Base-by-base conservation (phyloP, 371 early-diverging fungal species). In the Rhizopus arrhizus region DNA sequence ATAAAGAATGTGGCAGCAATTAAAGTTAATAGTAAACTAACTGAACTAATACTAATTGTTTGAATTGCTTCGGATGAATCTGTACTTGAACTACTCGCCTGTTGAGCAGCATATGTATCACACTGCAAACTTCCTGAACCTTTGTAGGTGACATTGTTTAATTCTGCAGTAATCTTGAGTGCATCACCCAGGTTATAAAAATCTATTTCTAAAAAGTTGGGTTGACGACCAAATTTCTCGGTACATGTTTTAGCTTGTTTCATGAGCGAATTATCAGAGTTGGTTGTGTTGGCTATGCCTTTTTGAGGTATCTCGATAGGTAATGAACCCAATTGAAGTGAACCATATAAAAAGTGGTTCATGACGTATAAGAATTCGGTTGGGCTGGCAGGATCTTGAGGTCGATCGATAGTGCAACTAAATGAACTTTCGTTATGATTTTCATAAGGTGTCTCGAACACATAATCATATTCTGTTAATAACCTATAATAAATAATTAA, bases 151-250 rank as follows among this genome's bases (percentile, higher is more conserved):
- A 91, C 91, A 48, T 78, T 79, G 66, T 92, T 92, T 22, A 89
- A 53, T 36, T 72, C 53, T 3, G 89, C 91, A 10, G 86, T 80
- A 53, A 76, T 72, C 43, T 77, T 54, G 53, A 86, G 61, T 5
- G 85, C 47, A 5, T 66, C 66, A 8, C 91, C 91, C 13, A 78
- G 55, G 34, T 92, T 87, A 62, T 87, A 92, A 69, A 85, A 92
- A 72, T 92, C 92, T 4, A 92, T 85, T 0, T 87, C 79, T 31
- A 92, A 71, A 69, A 85, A 92, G 68, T 83, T 91, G 46, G 90
- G 88, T 56, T 76, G 73, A 46, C 74, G 71, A 12, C 72, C 77
- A 63, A 85, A 86, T 3, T 76, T 74, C 4, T 64, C 28, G 22
- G 56, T 62, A 49, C 86, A 85, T 7, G 55, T 64, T 38, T 79